These are phyloP conservation scores for Benincasa hispida DNA, from an alignment of 306 rosid species.

Conservation along the genomic window DNA sequence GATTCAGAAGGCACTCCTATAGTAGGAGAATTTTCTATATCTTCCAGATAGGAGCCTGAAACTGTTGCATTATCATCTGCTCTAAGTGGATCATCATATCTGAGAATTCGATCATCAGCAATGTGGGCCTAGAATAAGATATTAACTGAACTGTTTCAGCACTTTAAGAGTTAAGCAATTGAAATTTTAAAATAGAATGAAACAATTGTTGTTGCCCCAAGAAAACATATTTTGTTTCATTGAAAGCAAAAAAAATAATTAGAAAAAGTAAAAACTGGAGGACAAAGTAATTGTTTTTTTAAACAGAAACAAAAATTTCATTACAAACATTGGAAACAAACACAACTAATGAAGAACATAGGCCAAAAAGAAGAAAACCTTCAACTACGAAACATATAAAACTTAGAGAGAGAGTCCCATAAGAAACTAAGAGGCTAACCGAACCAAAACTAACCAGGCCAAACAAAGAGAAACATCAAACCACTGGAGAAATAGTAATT, in stretches of 20 bases:
- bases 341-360: too few species aligned
- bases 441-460: too few species aligned
- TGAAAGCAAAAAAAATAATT: neutral
- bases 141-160: constrained; percentile 5
- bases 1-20: constrained; percentile 19
- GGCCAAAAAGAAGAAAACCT: too few species aligned
- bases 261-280: neutral
- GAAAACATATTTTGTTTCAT: neutral
- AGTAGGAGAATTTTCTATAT: constrained; percentile 13
- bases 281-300: too few species aligned
- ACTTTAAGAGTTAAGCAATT: neutral
- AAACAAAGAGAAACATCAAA: too few species aligned
- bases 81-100: constrained; percentile 75
- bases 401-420: too few species aligned
- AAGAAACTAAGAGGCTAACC: too few species aligned
- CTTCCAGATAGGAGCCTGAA: constrained; percentile 13
- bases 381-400: too few species aligned
- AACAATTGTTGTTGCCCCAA: neutral
- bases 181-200: neutral
- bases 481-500: too few species aligned
- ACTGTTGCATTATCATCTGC: constrained; percentile 24
- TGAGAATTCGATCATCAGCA: constrained; percentile 23
- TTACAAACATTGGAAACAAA: too few species aligned
- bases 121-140: constrained; percentile 28
- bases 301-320: too few species aligned